A percentile compares a stretch with the other conserved stretches of the same genome.
Evolutionary conservation across 1,284 basidiomycete genomes (phyloP).

Genomic region (Ustilago tritici): DNA sequence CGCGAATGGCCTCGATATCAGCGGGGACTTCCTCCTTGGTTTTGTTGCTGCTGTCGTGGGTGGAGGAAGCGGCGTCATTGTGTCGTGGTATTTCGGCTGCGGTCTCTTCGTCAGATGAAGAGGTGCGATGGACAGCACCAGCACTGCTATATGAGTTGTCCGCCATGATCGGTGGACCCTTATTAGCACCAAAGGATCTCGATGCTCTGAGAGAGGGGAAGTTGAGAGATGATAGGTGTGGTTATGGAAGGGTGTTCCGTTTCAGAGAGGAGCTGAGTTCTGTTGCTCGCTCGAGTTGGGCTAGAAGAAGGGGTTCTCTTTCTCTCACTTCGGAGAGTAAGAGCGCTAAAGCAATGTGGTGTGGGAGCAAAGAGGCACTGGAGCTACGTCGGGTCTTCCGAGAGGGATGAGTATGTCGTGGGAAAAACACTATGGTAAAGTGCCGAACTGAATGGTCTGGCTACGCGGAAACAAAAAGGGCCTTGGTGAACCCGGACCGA

Average conservation of each 20-base stretch:
- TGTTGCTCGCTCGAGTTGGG: background rate
- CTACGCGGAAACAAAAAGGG: constrained; percentile 1
- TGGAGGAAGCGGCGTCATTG: constrained; percentile 6
- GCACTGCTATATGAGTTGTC: constrained; percentile 9
- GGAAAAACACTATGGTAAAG: background rate
- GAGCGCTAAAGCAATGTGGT: constrained; percentile 10
- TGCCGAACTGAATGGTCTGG: background rate
- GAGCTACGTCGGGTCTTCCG: constrained; percentile 1
- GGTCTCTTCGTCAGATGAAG: constrained; percentile 35
- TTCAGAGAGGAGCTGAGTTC: background rate
- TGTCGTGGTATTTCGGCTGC: constrained; percentile 18
- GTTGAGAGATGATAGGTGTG: background rate
- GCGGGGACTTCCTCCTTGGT: constrained; percentile 12
- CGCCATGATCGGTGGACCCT: constrained; percentile 16
- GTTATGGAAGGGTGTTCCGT: background rate
- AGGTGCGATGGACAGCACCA: constrained; percentile 12
- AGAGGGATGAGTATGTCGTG: background rate
- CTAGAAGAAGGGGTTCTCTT: background rate
- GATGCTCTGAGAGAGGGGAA: background rate
- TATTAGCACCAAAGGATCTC: constrained; percentile 2
- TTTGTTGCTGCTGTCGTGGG: constrained; percentile 17
- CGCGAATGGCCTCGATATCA: constrained; percentile 37
- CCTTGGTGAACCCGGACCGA: background rate
- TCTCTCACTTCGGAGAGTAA: background rate
- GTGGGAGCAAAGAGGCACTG: background rate